Percentiles rank a stretch among this genome's conserved stretches.
Evolutionary conservation across 768 basidiomycete genomes (phyloP).

Genomic region (Pleurotus sapidus): DNA sequence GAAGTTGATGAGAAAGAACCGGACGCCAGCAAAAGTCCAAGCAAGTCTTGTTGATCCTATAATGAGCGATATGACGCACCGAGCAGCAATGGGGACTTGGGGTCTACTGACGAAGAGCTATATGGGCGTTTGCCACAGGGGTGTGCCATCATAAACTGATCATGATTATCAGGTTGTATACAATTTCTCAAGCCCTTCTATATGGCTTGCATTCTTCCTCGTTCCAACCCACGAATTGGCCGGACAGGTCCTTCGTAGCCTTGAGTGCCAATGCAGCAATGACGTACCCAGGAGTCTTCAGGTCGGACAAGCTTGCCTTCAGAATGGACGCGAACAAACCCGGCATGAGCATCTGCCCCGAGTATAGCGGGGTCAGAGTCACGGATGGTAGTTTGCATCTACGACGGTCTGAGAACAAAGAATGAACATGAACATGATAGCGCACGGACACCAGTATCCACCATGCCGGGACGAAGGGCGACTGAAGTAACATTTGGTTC

Average conservation of each 20-base stretch:
- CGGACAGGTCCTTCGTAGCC: slow-evolving; percentile 62
- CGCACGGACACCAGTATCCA: slow-evolving; percentile 69
- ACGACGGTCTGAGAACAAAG: slow-evolving; percentile 7
- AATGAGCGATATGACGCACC: too few species aligned
- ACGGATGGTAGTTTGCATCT: slow-evolving; percentile 74
- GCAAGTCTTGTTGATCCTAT: too few species aligned
- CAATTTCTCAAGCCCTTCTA: slow-evolving; percentile 19
- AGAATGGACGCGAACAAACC: slow-evolving; percentile 54
- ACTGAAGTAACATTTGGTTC: slow-evolving; percentile 74
- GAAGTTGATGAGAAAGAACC: too few species aligned
- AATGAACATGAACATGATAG: neutral
- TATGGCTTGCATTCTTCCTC: slow-evolving; percentile 63
- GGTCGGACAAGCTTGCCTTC: slow-evolving; percentile 76
- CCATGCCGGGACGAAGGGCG: slow-evolving; percentile 84
- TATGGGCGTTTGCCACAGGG: too few species aligned
- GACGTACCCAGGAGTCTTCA: slow-evolving; percentile 71
- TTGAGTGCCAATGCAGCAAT: slow-evolving; percentile 72
- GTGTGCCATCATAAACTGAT: too few species aligned
- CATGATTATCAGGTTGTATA: too few species aligned
- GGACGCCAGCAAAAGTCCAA: too few species aligned
- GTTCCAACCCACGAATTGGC: slow-evolving; percentile 82
- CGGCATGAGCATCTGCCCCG: slow-evolving; percentile 48
- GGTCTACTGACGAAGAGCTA: too few species aligned
- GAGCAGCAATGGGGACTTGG: too few species aligned
- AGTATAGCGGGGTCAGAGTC: slow-evolving; percentile 50